These are phyloP conservation scores for Ligustrum vulgare DNA, from an alignment of 257 asterid species.

Conservation along the genomic window DNA sequence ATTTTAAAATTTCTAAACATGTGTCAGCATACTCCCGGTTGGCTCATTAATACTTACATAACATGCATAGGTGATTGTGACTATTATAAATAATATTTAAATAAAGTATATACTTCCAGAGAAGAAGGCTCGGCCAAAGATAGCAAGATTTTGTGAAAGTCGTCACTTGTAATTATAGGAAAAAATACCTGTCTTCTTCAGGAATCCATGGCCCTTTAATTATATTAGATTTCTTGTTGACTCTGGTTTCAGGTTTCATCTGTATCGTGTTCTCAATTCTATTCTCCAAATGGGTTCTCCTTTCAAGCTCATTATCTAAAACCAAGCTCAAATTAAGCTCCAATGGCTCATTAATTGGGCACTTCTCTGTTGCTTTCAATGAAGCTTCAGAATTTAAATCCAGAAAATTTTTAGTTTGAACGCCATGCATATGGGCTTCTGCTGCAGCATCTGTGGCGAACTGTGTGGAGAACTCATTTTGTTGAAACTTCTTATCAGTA, in stretches of 20 bases:
- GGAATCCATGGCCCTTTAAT: slow-evolving; percentile 65
- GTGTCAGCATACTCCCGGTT: too few relatives aligned
- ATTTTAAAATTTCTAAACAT: too few relatives aligned
- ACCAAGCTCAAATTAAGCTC: slow-evolving; percentile 18
- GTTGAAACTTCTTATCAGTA: background rate
- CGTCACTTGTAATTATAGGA: background rate
- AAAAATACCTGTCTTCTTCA: slow-evolving; percentile 56
- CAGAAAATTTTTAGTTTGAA: background rate
- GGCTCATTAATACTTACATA: too few relatives aligned
- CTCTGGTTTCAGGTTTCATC: too few relatives aligned
- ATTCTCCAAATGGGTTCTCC: too few relatives aligned
- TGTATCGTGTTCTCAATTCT: too few relatives aligned
- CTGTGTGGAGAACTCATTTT: slow-evolving; percentile 12
- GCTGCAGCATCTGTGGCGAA: slow-evolving; percentile 7
- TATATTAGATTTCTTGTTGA: slow-evolving; percentile 18
- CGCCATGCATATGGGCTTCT: slow-evolving; percentile 26
- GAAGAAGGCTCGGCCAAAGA: too few relatives aligned
- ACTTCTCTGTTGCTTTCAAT: slow-evolving; percentile 3
- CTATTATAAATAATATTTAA: too few relatives aligned
- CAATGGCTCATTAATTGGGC: slow-evolving; percentile 19
- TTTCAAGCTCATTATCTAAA: background rate
- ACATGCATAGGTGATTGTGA: too few relatives aligned
- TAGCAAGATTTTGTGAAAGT: background rate
- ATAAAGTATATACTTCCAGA: too few relatives aligned
- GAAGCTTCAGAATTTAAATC: slow-evolving; percentile 12